A percentile compares a stretch with the other conserved stretches of the same genome.
These are phyloP conservation scores for Thielaviopsis punctulata DNA, from an alignment of 2,329 filamentous ascomycete genomes.

Conservation along the genomic window DNA sequence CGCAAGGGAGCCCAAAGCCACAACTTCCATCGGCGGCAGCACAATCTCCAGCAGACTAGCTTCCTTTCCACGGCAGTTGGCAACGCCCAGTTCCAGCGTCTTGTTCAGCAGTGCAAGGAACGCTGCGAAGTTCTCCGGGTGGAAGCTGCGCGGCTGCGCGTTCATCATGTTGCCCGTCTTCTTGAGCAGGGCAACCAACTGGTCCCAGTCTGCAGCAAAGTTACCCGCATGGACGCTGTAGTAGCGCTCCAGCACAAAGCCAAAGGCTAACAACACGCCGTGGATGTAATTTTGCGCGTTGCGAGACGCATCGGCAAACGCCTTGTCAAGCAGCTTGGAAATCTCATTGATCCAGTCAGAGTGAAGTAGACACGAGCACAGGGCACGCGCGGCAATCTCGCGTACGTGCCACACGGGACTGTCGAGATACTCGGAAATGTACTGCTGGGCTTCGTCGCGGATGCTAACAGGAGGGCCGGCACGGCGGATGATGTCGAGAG, in stretches of 20 bases:
- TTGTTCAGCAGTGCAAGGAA: conserved; percentile 4
- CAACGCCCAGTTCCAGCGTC: conserved; percentile 8
- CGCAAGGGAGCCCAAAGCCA: conserved; percentile 6
- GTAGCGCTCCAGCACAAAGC: conserved; percentile 38
- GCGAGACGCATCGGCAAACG: conserved; percentile 15
- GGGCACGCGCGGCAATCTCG: conserved; percentile 61
- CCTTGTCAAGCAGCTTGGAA: conserved; percentile 19
- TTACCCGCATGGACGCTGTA: conserved; percentile 27
- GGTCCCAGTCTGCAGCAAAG: conserved; percentile 14
- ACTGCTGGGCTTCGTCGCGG: conserved; percentile 34
- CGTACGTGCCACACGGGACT: conserved; percentile 66
- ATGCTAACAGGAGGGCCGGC: conserved; percentile 45
- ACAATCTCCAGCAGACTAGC: neutral
- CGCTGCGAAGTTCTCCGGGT: neutral
- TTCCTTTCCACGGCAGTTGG: neutral
- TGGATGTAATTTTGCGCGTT: conserved; percentile 36
- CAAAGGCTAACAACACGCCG: conserved; percentile 38
- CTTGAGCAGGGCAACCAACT: conserved; percentile 2
- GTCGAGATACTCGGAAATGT: conserved; percentile 44
- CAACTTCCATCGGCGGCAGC: neutral
- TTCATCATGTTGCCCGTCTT: conserved; percentile 4
- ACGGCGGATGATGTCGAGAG: conserved; percentile 62
- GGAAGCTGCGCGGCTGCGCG: conserved; percentile 18
- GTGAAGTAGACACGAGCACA: conserved; percentile 43
- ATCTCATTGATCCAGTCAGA: conserved; percentile 27